phyloP scores from a whole-genome alignment of 257 asterid species.

The Jacaranda mimosifolia region DNA sequence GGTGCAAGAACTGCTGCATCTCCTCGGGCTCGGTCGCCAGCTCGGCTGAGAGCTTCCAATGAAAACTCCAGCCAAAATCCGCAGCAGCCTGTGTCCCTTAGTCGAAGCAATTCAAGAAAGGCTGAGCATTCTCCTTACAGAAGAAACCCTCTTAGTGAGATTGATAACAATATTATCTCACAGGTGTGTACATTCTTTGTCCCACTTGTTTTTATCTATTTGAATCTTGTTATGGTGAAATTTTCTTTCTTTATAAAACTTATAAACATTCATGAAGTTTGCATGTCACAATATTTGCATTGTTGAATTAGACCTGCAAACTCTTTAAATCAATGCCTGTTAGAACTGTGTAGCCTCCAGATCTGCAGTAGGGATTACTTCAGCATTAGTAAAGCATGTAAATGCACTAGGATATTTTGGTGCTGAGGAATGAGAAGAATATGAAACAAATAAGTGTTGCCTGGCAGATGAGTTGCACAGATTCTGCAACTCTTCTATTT shows the following conservation, averaged over 20 bases:
- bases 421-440: no score
- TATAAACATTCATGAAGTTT: no score
- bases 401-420: background rate
- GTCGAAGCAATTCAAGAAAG: conserved; percentile 95
- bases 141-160: conserved; percentile 85
- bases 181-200: conserved; percentile 53
- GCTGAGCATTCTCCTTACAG: conserved; percentile 83
- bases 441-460: no score
- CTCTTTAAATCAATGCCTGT: background rate
- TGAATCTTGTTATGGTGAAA: background rate
- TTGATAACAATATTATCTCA: conserved; percentile 62
- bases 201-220: background rate
- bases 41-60: conserved; percentile 54
- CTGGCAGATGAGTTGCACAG: no score
- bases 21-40: conserved; percentile 94
- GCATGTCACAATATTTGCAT: no score
- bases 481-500: no score
- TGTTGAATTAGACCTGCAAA: no score
- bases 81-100: conserved; percentile 70
- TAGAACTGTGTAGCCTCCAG: background rate
- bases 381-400: background rate
- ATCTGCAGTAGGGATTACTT: background rate
- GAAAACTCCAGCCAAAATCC: conserved; percentile 48
- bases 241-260: no score
- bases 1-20: conserved; percentile 58